A percentile compares a stretch with the other conserved stretches of the same genome.
Evolutionary conservation across 768 basidiomycete genomes (phyloP).

Genomic region (Omphalotus guepiniiformis): DNA sequence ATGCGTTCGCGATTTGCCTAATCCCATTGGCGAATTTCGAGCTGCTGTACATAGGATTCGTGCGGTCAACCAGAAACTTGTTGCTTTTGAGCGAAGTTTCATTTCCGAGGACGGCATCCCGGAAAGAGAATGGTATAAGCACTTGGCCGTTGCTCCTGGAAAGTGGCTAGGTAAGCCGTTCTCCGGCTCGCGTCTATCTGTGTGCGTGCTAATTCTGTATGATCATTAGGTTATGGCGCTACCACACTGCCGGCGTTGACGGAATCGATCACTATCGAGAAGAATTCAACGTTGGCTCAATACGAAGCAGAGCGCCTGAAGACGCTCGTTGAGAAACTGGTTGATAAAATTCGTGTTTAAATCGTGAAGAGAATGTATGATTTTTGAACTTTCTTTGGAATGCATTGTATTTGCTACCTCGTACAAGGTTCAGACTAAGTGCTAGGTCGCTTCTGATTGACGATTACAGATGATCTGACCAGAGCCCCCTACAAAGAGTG

Average conservation of each 20-base stretch:
- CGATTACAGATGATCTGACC: no score
- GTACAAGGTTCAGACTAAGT: no score
- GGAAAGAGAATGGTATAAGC: conserved; percentile 81
- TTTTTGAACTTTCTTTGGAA: no score
- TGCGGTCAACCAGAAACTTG: conserved; percentile 60
- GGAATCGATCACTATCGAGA: conserved; percentile 70
- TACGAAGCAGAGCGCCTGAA: conserved; percentile 57
- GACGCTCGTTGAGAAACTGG: conserved; percentile 49
- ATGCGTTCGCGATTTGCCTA: no score
- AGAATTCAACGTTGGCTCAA: conserved; percentile 55
- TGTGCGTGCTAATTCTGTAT: neutral
- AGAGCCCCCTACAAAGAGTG: no score
- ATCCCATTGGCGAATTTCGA: no score
- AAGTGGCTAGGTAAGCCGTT: conserved; percentile 65
- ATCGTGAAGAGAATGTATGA: no score
- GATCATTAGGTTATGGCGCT: conserved; percentile 67
- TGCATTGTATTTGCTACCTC: no score
- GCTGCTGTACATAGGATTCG: conserved; percentile 32
- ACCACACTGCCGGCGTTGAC: conserved; percentile 80
- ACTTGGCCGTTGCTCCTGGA: conserved; percentile 84
- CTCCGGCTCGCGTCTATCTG: neutral
- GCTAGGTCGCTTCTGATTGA: no score
- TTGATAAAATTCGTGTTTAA: conserved; percentile 28
- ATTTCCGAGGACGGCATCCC: conserved; percentile 74
- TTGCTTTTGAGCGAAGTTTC: conserved; percentile 74